phyloP scores from a whole-genome alignment of 2,329 filamentous ascomycete genomes.

The Xylariaceae sp. region DNA sequence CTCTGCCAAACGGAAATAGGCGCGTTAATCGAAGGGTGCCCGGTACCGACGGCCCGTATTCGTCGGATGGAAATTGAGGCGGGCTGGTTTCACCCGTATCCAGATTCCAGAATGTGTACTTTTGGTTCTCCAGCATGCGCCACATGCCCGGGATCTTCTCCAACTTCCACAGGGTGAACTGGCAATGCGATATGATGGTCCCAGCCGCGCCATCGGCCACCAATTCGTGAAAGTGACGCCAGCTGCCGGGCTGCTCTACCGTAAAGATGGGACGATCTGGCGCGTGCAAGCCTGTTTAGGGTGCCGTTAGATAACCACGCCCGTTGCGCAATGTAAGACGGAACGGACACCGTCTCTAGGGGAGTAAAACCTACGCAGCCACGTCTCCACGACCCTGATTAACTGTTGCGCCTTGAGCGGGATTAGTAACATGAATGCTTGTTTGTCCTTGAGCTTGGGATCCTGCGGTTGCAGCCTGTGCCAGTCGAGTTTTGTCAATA shows the following conservation, averaged over 20 bases:
- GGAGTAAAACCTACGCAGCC: conserved; percentile 26
- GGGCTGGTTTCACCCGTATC: conserved; percentile 22
- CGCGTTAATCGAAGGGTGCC: conserved; percentile 34
- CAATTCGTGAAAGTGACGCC: conserved; percentile 24
- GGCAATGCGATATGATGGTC: conserved; percentile 29
- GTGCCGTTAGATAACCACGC: conserved; percentile 4
- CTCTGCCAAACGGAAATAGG: conserved; percentile 41
- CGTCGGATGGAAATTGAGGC: conserved; percentile 30
- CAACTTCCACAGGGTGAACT: conserved; percentile 21
- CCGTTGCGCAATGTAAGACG: neutral
- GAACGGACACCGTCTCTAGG: neutral
- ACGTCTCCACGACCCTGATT: conserved; percentile 22
- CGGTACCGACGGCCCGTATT: conserved; percentile 17
- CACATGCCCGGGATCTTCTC: conserved; percentile 25
- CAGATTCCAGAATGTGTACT: conserved; percentile 28
- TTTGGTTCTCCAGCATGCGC: conserved; percentile 21
- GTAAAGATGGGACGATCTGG: conserved; percentile 28
- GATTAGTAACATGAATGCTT: conserved; percentile 27
- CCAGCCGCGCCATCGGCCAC: conserved; percentile 22
- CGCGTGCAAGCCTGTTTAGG: conserved; percentile 20
- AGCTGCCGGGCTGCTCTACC: conserved; percentile 20
- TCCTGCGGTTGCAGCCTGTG: conserved; percentile 20
- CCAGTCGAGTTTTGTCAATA: conserved; percentile 20
- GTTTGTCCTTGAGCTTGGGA: conserved; percentile 18
- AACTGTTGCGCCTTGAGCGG: conserved; percentile 21